Evolutionary conservation across 2,329 filamentous ascomycete species (phyloP), one percentile per base, ranked within the genome.

Genomic region (Fusarium pseudonygamai): DNA sequence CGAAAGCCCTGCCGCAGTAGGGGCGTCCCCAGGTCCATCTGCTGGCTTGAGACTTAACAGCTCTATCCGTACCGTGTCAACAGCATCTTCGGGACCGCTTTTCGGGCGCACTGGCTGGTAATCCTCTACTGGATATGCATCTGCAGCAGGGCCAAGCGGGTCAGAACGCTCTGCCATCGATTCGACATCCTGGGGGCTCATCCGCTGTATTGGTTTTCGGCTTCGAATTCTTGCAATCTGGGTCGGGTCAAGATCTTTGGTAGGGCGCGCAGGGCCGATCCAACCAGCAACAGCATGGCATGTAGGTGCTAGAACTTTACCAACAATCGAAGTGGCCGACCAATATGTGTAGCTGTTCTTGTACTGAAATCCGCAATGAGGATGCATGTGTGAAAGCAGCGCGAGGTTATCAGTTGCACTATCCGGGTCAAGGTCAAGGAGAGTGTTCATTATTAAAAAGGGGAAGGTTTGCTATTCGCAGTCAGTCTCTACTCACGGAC

Each of bases 381-480:
- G 91, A 65, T 92, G 87, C 73, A 92, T 86, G 75, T 93, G 91
- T 3, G 90, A 91, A 14, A 95, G 86, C 39, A 92, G 86, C 16
- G 90, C 90, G 22, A 94, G 87, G 13, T 90, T 84, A 69, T 92
- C 89, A 10, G 89, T 90, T 7, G 90, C 90, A 8, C 87, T 87
- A 78, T 93, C 92, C 5, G 90, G 90, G 76, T 94, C 92, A 75
- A 93, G 89, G 79, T 94, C 93, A 72, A 94, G 90, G 47, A 95
- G 85, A 8, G 92, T 89, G 79, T 94, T 94, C 91, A 95, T 94
- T 50, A 93, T 90, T 42, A 94, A 87, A 82, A 93, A 95, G 6
- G 92, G 91, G 50, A 93, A 89, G 0, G 89, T 90, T 8, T 86
- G 83, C 86, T 88, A 67, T 43, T 7, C 6, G 13, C n/a, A 26